Conservation (phyloP, 176 grass and related monocot genomes). For the Neostapfia colusana region DNA sequence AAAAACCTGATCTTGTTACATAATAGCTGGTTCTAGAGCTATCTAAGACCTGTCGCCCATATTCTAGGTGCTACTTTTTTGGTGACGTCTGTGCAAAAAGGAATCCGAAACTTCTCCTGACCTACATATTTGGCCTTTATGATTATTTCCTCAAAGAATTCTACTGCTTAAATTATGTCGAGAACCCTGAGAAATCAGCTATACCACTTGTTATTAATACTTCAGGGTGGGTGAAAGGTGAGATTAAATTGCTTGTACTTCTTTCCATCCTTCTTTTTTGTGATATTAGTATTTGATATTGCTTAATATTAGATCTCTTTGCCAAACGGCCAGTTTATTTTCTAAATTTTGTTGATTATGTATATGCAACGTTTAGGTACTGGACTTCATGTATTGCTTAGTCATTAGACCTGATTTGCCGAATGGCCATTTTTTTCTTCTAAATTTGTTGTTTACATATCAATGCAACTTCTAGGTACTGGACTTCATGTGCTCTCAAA, state of each 20-base stretch:
- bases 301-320: not conserved
- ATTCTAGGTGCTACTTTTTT: conserved; percentile 69
- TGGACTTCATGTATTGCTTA: conserved; percentile 46
- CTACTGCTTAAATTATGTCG: conserved; percentile 34
- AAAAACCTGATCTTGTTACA: too few relatives aligned
- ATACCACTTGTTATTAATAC: conserved; percentile 77
- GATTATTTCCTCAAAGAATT: conserved; percentile 63
- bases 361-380: conserved; percentile 35
- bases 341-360: not conserved
- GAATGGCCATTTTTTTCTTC: not conserved
- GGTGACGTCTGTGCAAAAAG: conserved; percentile 55
- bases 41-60: conserved; percentile 16
- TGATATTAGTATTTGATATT: not conserved
- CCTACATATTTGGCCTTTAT: conserved; percentile 57
- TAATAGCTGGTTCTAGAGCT: too few relatives aligned
- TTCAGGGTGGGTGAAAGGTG: conserved; percentile 93
- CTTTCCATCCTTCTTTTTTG: conserved; percentile 6
- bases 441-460: not conserved
- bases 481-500: conserved; percentile 63
- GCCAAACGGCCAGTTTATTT: not conserved
- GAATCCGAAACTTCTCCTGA: conserved; percentile 56
- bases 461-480: conserved; percentile 40
- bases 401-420: not conserved
- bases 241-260: conserved; percentile 1
- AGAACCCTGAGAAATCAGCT: conserved; percentile 36